Percentiles rank a stretch among this genome's conserved stretches.
These are phyloP conservation scores for Paraphaeosphaeria minitans DNA, from an alignment of 2,329 filamentous ascomycete genomes.

Conservation along the genomic window DNA sequence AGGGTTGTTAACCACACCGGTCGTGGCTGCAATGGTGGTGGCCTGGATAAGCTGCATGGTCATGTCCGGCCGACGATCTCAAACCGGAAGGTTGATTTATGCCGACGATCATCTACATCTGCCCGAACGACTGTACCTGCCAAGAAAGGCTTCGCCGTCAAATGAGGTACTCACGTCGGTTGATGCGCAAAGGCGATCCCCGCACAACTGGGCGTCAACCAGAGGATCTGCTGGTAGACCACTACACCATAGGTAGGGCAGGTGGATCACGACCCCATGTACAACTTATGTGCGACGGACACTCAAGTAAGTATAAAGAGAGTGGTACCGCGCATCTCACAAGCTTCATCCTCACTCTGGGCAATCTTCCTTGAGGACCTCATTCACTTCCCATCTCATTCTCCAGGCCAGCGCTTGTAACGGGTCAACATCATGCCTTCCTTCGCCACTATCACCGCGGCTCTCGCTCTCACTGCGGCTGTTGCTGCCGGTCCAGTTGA, in stretches of 20 bases:
- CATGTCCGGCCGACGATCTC: conserved; percentile 24
- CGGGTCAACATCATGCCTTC: conserved; percentile 37
- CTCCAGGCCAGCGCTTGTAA: conserved; percentile 12
- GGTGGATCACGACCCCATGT: not conserved
- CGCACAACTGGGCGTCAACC: conserved; percentile 7
- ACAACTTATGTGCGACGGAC: conserved; percentile 15
- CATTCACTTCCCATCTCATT: conserved; percentile 18
- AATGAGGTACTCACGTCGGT: conserved; percentile 28
- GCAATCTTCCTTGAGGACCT: conserved; percentile 19
- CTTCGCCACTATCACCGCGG: conserved; percentile 36
- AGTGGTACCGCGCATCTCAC: conserved; percentile 23
- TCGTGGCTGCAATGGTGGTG: conserved; percentile 16
- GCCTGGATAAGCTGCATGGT: conserved; percentile 15
- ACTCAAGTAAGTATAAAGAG: conserved; percentile 35
- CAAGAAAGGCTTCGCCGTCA: conserved; percentile 32
- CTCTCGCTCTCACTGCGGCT: conserved; percentile 35
- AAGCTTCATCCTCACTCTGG: conserved; percentile 19
- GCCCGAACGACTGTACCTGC: conserved; percentile 29
- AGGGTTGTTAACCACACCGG: not conserved
- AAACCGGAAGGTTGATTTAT: conserved; percentile 35
- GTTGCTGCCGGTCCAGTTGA: conserved; percentile 38
- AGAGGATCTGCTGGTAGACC: conserved; percentile 4
- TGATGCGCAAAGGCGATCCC: conserved; percentile 32
- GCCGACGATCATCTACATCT: conserved; percentile 21
- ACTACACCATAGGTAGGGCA: conserved; percentile 13